Percentiles rank a stretch among this genome's conserved stretches.
Evolutionary conservation across 345 rosid species (phyloP).

Genomic region (Noccaea caerulescens): DNA sequence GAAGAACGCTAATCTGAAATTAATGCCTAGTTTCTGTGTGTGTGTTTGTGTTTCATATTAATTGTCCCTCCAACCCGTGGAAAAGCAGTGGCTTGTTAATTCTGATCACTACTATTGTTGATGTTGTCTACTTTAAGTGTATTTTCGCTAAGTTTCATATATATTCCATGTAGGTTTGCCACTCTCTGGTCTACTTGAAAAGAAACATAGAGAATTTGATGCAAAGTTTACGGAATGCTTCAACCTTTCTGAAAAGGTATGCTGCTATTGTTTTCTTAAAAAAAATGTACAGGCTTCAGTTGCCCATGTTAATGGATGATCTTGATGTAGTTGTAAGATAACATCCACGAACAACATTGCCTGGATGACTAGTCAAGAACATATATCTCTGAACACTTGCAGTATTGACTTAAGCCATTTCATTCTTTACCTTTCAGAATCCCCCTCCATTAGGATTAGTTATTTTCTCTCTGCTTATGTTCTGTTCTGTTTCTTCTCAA

Average conservation of each 20-base stretch:
- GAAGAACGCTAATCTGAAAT: background rate
- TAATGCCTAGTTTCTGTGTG: background rate
- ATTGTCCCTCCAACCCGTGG: background rate
- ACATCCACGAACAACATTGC: background rate
- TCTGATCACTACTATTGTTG: slow-evolving; percentile 20
- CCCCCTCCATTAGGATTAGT: slow-evolving; percentile 10
- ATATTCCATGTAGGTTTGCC: slow-evolving; percentile 52
- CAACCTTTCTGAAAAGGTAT: slow-evolving; percentile 69
- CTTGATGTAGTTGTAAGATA: background rate
- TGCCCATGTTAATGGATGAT: slow-evolving; percentile 14
- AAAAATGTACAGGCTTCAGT: background rate
- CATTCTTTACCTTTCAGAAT: slow-evolving; percentile 3
- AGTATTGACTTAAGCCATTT: slow-evolving; percentile 15
- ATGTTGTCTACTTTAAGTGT: slow-evolving; percentile 20
- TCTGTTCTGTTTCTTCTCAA: slow-evolving; percentile 6
- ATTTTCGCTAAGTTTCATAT: slow-evolving; percentile 25
- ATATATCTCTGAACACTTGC: slow-evolving; percentile 3
- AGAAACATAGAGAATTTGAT: slow-evolving; percentile 73
- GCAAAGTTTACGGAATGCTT: slow-evolving; percentile 63
- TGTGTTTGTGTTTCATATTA: background rate
- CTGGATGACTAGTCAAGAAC: slow-evolving; percentile 24
- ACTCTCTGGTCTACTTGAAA: slow-evolving; percentile 58
- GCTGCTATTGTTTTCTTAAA: background rate
- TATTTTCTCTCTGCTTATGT: slow-evolving; percentile 4
- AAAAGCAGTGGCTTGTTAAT: background rate